Evolutionary conservation across 106 monocot genomes (phyloP).

Genomic region (Vanilla planifolia): DNA sequence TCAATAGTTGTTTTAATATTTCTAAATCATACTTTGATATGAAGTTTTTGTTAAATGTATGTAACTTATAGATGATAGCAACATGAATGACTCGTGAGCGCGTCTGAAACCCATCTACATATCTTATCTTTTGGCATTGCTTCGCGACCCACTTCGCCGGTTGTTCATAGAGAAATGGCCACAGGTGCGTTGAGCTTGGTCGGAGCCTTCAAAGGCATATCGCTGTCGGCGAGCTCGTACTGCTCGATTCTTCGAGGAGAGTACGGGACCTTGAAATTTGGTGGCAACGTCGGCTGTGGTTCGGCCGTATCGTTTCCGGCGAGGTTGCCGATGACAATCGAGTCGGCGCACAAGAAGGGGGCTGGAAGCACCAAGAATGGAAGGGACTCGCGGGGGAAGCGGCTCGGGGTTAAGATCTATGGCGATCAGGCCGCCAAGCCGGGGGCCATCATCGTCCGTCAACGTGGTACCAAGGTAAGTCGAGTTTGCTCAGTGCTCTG

Average conservation of each 20-base stretch:
- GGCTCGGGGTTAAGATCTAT: constrained; percentile 95
- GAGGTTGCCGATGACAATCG: constrained; percentile 51
- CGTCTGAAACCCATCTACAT: too few relatives aligned
- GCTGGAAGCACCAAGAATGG: constrained; percentile 97
- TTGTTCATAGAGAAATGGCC: constrained; percentile 21
- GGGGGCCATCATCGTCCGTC: constrained; percentile 89
- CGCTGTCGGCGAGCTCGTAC: constrained; percentile 17
- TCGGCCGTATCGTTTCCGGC: constrained; percentile 12
- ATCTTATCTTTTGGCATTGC: too few relatives aligned
- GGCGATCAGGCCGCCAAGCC: constrained; percentile 90
- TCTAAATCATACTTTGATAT: too few relatives aligned
- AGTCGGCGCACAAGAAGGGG: constrained; percentile 98
- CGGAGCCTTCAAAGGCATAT: constrained; percentile 47
- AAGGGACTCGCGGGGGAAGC: constrained; percentile 67
- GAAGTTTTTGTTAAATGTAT: too few relatives aligned
- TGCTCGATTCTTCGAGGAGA: constrained; percentile 39
- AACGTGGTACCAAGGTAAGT: constrained; percentile 89
- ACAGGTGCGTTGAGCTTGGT: constrained; percentile 37
- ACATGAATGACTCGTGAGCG: too few relatives aligned
- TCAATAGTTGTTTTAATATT: too few relatives aligned
- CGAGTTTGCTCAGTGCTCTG: neutral
- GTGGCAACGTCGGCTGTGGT: neutral
- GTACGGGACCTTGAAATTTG: neutral
- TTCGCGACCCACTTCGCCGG: too few relatives aligned
- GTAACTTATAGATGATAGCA: too few relatives aligned